Percentiles rank a stretch among this genome's conserved stretches.
phyloP scores from a whole-genome alignment of 176 grass and related monocot species.

The Bonia amplexicaulis region DNA sequence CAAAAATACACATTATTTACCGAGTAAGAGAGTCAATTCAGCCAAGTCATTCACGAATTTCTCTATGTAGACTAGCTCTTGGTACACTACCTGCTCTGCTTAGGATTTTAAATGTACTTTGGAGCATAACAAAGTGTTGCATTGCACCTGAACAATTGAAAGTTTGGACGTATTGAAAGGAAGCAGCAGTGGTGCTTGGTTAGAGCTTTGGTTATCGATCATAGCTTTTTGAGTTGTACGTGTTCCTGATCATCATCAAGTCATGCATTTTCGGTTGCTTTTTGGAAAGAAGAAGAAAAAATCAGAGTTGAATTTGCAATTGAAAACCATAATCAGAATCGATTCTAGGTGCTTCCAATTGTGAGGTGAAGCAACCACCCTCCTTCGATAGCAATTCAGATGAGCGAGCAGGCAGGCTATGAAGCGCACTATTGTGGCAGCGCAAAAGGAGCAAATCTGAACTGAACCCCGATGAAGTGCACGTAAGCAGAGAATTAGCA shows the following conservation, averaged over 20 bases:
- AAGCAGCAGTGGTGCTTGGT: not conserved
- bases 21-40: not conserved
- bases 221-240: not conserved
- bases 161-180: not conserved
- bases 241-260: constrained; percentile 1
- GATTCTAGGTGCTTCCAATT: not conserved
- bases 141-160: too few relatives aligned
- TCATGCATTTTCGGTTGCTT: not conserved
- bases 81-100: not conserved
- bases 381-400: too few relatives aligned
- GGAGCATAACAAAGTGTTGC: not conserved
- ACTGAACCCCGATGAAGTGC: too few relatives aligned
- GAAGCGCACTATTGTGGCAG: not conserved
- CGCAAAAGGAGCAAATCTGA: not conserved
- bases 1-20: constrained; percentile 25
- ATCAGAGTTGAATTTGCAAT: not conserved
- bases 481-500: not conserved
- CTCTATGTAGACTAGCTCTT: not conserved
- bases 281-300: not conserved
- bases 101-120: not conserved
- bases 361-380: too few relatives aligned
- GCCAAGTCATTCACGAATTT: not conserved
- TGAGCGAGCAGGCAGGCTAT: not conserved
- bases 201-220: not conserved
- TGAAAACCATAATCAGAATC: not conserved